Base-by-base conservation (phyloP, 2,329 filamentous ascomycete species). In the Cordyceps farinosa region DNA sequence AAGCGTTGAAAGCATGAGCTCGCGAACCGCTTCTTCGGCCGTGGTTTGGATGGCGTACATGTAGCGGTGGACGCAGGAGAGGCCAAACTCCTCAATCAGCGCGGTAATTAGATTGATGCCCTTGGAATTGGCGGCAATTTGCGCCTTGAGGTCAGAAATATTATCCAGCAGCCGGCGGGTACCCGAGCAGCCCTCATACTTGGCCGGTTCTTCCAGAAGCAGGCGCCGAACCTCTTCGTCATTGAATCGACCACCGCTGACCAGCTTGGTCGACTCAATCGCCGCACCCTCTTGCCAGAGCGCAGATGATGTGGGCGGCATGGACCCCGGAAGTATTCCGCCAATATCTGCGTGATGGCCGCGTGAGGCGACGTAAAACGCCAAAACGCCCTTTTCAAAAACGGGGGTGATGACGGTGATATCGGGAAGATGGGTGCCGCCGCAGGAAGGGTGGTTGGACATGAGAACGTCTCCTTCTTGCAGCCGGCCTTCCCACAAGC, bases 61-160 rank as follows among this genome's bases (percentile, higher is more conserved):
- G 66, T 76, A 76, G 71, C 89, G 88, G 65, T 90, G 87, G 0
- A 93, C 90, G 0, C 88, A 87, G 6, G 86, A 79, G 50, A 90
- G 84, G 8, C 87, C 85, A 68, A 91, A 92, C 68, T 94, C 90
- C 32, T 84, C 82, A 66, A 93, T 91, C 1, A 94, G 78, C 0
- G 83, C 81, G 50, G 82, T 84, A 67, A 93, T 91, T 22, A 94
- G 79, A 47, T 85, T 85, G 69, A 94, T 94, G 9, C 92, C 92
- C 69, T 92, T 92, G 69, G 92, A 89, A 70, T 96, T 96, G 13
- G 91, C 91, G 0, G 92, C 91, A 13, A 95, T 88, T 72, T 96
- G 91, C 0, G 92, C 92, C 74, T 93, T 92, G 47, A 96, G 80
- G 72, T 96, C 92, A 59, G 91, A 93, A 67, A 96, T 81, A 71